These are phyloP conservation scores for Tremella fuciformis DNA, from an alignment of 768 basidiomycete genomes.

Conservation along the genomic window DNA sequence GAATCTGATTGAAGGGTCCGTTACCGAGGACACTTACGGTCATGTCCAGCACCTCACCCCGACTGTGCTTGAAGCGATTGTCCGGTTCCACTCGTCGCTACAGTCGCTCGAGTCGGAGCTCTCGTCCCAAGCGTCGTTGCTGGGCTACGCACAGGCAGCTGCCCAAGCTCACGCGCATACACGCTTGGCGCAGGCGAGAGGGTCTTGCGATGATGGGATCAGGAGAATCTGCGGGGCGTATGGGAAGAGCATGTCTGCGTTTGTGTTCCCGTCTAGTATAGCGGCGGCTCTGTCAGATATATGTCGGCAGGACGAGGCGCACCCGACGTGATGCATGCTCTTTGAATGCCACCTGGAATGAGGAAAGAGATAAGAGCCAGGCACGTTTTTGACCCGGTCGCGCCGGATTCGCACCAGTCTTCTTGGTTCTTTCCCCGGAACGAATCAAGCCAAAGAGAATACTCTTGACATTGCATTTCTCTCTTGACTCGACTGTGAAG, in stretches of 20 bases:
- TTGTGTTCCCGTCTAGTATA: constrained; percentile 40
- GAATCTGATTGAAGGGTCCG: constrained; percentile 37
- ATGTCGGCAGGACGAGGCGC: constrained; percentile 10
- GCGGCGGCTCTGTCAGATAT: constrained; percentile 32
- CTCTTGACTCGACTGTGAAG: no score
- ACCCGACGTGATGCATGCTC: no score
- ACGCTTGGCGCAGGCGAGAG: neutral
- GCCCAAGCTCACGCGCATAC: constrained; percentile 9
- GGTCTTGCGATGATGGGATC: constrained; percentile 38
- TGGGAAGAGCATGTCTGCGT: constrained; percentile 41
- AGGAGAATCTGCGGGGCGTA: constrained; percentile 33
- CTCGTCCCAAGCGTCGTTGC: constrained; percentile 11
- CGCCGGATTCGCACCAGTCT: no score
- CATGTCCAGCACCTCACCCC: constrained; percentile 47
- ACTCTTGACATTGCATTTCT: no score
- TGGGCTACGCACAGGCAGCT: constrained; percentile 8
- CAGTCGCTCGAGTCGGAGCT: constrained; percentile 25
- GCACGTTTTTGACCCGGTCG: no score
- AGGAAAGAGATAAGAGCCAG: no score
- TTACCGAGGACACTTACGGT: constrained; percentile 48
- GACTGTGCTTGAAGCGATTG: constrained; percentile 40
- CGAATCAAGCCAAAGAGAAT: no score
- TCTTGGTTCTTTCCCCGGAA: no score
- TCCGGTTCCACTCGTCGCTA: constrained; percentile 33
- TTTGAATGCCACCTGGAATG: no score